Evolutionary conservation across 371 early-diverging fungal species (phyloP), one percentile per base, ranked within the genome.

Genomic region (Ordospora pajunii): DNA sequence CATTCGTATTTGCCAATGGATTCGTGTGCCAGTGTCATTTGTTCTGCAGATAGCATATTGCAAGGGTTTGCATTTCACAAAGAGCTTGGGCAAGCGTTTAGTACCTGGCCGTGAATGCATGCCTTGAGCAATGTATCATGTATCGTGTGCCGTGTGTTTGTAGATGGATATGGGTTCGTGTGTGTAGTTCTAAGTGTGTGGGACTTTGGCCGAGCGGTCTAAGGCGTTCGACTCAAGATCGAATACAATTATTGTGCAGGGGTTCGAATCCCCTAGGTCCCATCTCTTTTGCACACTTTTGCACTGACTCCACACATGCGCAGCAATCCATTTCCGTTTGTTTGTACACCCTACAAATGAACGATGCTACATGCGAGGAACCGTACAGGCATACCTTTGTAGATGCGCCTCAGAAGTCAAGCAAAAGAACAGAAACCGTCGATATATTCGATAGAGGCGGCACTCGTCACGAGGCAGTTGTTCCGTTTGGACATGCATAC

Each of bases 141-240:
- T n/a, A n/a, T n/a, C n/a, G n/a, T n/a, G n/a, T n/a, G n/a, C n/a
- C n/a, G n/a, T n/a, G n/a, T n/a, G n/a, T n/a, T n/a, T 32, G 32
- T 5, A 32, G 32, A 32, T 32, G 32, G 32, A 32, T 32, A 32
- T 5, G 32, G 32, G 5, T 2, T 5, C 32, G 2, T 32, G 32
- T 32, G 5, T 32, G 32, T 2, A 1, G 32, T 5, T 32, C 5
- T 5, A 32, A 2, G 32, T 32, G 32, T 37, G 58, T 37, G 58
- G 58, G 58, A 58, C 58, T 58, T 71, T 84, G 84, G 84, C 83
- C 84, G 84, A 84, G 84, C 58, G 84, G 84, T 83, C 84, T 80
- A 84, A 84, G 84, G 83, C 84, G 84, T 63, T 71, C 67, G 83
- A 81, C 81, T 84, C 83, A 84, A 84, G 83, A 81, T 83, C 81